Percentiles rank a stretch among this genome's conserved stretches.
phyloP scores from a whole-genome alignment of 2,329 filamentous ascomycete species.

The Botrytis pseudocinerea region DNA sequence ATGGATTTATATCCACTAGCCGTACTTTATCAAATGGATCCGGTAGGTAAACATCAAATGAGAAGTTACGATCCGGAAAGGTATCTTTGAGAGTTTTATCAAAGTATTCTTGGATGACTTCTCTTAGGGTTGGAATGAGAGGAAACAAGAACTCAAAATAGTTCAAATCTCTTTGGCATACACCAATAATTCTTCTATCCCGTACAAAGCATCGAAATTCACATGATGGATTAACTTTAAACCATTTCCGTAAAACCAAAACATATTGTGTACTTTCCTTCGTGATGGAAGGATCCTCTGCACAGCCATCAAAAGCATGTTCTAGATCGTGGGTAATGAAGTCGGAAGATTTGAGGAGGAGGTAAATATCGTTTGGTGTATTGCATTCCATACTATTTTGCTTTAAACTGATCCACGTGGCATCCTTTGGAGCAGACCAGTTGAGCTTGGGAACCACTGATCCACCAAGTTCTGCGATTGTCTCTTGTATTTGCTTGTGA shows the following conservation, averaged over 20 bases:
- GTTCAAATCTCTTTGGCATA: slow-evolving; percentile 88
- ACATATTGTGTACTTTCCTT: slow-evolving; percentile 47
- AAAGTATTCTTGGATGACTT: slow-evolving; percentile 76
- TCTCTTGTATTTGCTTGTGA: slow-evolving; percentile 73
- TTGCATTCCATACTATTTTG: slow-evolving; percentile 90
- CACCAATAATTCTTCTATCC: slow-evolving; percentile 73
- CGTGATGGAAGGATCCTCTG: slow-evolving; percentile 33
- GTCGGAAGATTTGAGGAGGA: slow-evolving; percentile 90
- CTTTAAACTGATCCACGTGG: slow-evolving; percentile 83
- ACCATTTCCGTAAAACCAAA: slow-evolving; percentile 83
- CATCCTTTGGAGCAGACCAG: slow-evolving; percentile 96
- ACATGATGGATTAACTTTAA: slow-evolving; percentile 83
- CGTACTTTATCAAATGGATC: slow-evolving; percentile 60
- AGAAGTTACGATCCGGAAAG: slow-evolving; percentile 82
- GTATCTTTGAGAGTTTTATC: slow-evolving; percentile 68
- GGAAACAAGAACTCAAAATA: slow-evolving; percentile 77
- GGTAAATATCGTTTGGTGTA: slow-evolving; percentile 85
- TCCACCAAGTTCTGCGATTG: slow-evolving; percentile 79
- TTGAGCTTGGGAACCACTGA: slow-evolving; percentile 91
- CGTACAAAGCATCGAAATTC: slow-evolving; percentile 97
- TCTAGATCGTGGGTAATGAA: slow-evolving; percentile 94
- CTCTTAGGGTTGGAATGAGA: slow-evolving; percentile 65
- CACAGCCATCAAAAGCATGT: slow-evolving; percentile 82
- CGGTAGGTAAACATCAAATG: slow-evolving; percentile 91
- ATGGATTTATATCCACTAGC: slow-evolving; percentile 92